Percentiles rank a stretch among this genome's conserved stretches.
Evolutionary conservation across 176 grass and related monocot species (phyloP).

Genomic region (Bonia amplexicaulis): DNA sequence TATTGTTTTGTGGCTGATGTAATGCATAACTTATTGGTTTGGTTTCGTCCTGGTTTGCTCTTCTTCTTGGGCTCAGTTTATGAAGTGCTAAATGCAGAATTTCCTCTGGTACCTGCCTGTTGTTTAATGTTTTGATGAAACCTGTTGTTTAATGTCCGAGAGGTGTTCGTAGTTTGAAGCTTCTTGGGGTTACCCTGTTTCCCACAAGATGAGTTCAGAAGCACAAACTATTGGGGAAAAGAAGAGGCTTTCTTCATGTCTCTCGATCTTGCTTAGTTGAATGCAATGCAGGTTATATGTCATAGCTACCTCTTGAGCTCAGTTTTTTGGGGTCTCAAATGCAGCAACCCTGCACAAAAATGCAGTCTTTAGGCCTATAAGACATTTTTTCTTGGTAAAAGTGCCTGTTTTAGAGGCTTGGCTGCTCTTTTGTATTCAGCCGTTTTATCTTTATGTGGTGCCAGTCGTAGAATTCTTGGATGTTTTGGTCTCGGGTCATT

Average conservation of each 20-base stretch:
- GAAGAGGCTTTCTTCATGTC: not conserved
- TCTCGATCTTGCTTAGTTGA: not conserved
- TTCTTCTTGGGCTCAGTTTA: not conserved
- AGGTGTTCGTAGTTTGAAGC: not conserved
- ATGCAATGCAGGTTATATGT: not conserved
- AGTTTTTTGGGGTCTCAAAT: not conserved
- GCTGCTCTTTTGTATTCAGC: not conserved
- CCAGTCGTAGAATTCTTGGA: constrained; percentile 26
- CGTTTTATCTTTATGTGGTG: constrained; percentile 13
- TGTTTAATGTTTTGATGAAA: not conserved
- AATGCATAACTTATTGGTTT: not conserved
- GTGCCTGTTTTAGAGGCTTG: not conserved
- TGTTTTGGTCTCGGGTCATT: constrained; percentile 4
- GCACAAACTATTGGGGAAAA: not conserved
- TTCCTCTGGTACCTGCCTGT: not conserved
- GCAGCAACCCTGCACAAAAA: not conserved
- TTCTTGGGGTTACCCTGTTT: not conserved
- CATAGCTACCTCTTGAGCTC: not conserved
- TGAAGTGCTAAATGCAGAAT: not conserved
- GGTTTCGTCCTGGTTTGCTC: not conserved
- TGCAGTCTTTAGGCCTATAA: not conserved
- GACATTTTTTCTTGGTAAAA: not conserved
- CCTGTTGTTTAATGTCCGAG: not conserved
- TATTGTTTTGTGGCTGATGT: not conserved
- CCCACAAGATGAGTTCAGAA: not conserved